Conservation (phyloP, 345 rosid genomes). For the Moricandia arvensis region DNA sequence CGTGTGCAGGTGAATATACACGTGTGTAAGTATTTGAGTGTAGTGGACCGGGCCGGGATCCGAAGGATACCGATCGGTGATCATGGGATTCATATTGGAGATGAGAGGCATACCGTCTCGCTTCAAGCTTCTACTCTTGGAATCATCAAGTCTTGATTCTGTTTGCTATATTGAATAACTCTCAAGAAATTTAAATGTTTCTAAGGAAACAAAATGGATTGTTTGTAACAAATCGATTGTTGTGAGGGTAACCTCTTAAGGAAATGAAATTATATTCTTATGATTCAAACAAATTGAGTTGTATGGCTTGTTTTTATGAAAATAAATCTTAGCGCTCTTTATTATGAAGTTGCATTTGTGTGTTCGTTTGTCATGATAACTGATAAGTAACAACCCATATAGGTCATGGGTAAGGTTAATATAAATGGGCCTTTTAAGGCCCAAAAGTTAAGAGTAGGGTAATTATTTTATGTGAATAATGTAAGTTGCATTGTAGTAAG, state of each 20-base stretch:
- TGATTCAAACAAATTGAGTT: not conserved
- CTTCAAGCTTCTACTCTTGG: conserved; percentile 59
- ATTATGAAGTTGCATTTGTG: too few relatives aligned
- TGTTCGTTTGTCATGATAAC: too few relatives aligned
- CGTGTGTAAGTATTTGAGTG: conserved; percentile 82
- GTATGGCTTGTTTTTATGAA: too few relatives aligned
- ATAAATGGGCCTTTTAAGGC: too few relatives aligned
- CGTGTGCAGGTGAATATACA: conserved; percentile 63
- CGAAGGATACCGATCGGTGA: conserved; percentile 85
- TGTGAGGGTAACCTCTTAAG: not conserved
- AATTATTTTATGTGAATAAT: too few relatives aligned
- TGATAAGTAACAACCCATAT: too few relatives aligned
- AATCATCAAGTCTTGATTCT: conserved; percentile 47
- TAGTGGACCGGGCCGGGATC: conserved; percentile 71
- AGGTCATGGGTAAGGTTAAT: too few relatives aligned
- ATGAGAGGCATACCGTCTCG: conserved; percentile 53
- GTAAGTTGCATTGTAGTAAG: too few relatives aligned
- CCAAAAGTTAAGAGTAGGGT: too few relatives aligned
- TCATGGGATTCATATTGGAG: conserved; percentile 72
- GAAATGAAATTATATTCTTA: not conserved
- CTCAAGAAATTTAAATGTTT: not conserved
- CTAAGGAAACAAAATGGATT: conserved; percentile 1
- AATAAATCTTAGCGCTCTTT: too few relatives aligned
- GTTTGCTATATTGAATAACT: not conserved
- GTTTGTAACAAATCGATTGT: conserved; percentile 13